phyloP scores from a whole-genome alignment of 768 basidiomycete genomes.

The Asterophora parasitica region DNA sequence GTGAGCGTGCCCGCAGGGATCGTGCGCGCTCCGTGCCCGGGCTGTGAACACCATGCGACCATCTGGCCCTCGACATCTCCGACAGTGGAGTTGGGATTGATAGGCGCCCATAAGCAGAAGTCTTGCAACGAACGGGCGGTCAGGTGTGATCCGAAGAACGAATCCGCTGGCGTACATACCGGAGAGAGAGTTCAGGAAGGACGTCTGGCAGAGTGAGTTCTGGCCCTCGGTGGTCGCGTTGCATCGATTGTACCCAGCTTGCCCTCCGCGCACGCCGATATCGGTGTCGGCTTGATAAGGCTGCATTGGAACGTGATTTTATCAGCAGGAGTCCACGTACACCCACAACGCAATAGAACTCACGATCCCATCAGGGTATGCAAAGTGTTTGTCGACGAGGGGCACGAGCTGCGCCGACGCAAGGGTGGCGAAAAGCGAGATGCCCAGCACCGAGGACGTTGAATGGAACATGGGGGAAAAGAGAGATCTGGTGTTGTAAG shows the following conservation, averaged over 20 bases:
- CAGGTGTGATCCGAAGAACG: constrained; percentile 1
- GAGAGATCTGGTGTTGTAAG: no score
- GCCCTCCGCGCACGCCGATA: constrained; percentile 36
- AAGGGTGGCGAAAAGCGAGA: no score
- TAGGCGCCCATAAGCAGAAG: constrained; percentile 64
- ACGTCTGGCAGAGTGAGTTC: constrained; percentile 48
- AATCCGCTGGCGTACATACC: constrained; percentile 26
- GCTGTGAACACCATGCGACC: constrained; percentile 75
- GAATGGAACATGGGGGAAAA: no score
- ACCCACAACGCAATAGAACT: background rate
- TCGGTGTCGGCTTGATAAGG: constrained; percentile 19
- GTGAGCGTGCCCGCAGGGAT: constrained; percentile 66
- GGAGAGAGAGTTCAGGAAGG: constrained; percentile 41
- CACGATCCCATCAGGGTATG: background rate
- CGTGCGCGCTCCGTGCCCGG: constrained; percentile 63
- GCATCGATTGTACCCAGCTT: constrained; percentile 54
- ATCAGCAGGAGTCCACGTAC: no score
- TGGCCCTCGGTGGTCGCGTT: constrained; percentile 51
- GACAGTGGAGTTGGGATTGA: constrained; percentile 46
- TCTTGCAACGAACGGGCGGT: constrained; percentile 33
- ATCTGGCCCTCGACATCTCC: no score
- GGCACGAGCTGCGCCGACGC: no score
- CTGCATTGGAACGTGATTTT: background rate
- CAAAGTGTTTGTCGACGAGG: no score
- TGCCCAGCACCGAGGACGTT: no score